Conservation (phyloP, 805 yeast species). For the Blastobotrys terrestris region DNA sequence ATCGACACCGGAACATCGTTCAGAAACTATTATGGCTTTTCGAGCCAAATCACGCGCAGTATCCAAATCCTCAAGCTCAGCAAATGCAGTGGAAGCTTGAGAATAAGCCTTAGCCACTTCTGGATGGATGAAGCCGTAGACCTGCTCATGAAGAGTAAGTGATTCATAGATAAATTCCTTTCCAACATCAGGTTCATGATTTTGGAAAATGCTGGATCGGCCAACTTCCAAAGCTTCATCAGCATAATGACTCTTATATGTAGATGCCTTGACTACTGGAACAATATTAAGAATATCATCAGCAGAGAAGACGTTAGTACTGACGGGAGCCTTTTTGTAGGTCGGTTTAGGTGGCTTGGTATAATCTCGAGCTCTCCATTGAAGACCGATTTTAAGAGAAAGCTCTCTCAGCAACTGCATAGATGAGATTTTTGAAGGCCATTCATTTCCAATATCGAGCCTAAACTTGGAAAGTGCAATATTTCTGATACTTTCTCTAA, state of each 20-base stretch:
- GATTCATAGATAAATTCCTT: constrained; percentile 62
- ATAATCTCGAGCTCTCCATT: constrained; percentile 57
- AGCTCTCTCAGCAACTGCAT: constrained; percentile 60
- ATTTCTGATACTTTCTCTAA: constrained; percentile 39
- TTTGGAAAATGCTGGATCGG: constrained; percentile 19
- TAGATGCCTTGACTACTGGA: constrained; percentile 71
- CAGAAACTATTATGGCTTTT: constrained; percentile 65
- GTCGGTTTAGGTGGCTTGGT: neutral
- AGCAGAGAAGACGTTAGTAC: constrained; percentile 39
- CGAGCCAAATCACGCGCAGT: constrained; percentile 63
- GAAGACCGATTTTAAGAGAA: constrained; percentile 77
- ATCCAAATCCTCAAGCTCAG: constrained; percentile 47
- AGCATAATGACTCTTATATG: constrained; percentile 57
- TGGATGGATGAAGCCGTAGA: constrained; percentile 73
- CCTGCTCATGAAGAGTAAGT: constrained; percentile 68
- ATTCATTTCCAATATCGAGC: constrained; percentile 44
- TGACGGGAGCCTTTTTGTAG: constrained; percentile 26
- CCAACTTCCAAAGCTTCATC: constrained; percentile 55
- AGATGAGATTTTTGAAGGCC: constrained; percentile 38
- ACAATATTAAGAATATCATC: constrained; percentile 63
- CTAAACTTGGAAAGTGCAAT: constrained; percentile 64
- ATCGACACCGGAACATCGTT: constrained; percentile 77
- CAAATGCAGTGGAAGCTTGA: constrained; percentile 58
- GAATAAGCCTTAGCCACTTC: constrained; percentile 69
- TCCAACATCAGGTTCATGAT: constrained; percentile 41